Evolutionary conservation across 106 monocot species (phyloP).

Genomic region (Apostasia ramifera): DNA sequence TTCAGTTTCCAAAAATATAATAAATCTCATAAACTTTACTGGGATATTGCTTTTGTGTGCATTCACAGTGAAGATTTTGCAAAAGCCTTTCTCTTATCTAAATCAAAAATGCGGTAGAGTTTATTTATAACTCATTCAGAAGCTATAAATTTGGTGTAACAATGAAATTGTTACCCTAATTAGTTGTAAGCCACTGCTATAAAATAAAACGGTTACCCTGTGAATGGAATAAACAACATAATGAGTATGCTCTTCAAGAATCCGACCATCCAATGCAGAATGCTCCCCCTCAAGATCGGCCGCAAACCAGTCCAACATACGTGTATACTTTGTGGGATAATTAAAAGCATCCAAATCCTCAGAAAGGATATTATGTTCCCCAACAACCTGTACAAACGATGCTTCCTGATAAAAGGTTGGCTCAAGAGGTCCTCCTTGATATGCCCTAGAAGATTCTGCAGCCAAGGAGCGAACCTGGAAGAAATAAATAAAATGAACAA

Average conservation of each 20-base stretch:
- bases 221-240: constrained; percentile 96
- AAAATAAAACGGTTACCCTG: constrained; percentile 42
- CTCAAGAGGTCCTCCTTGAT: constrained; percentile 84
- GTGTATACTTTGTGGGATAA: constrained; percentile 41
- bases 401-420: constrained; percentile 79
- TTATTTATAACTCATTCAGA: too few species aligned
- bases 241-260: constrained; percentile 94
- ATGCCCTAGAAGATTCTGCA: constrained; percentile 92
- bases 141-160: too few species aligned
- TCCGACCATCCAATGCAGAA: constrained; percentile 94
- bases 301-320: constrained; percentile 86
- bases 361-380: background rate
- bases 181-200: background rate
- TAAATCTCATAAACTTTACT: too few species aligned
- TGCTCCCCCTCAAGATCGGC: constrained; percentile 98
- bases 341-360: constrained; percentile 33
- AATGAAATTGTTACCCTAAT: too few species aligned
- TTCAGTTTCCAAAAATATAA: too few species aligned
- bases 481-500: constrained; percentile 4
- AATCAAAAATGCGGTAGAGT: too few species aligned
- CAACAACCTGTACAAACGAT: constrained; percentile 18
- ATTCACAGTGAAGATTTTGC: too few species aligned
- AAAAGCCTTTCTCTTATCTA: too few species aligned
- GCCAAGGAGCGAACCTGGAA: constrained; percentile 92
- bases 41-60: too few species aligned